Evolutionary conservation across 345 rosid species (phyloP), one percentile per base, ranked within the genome.

Genomic region (Arabidopsis suecica): DNA sequence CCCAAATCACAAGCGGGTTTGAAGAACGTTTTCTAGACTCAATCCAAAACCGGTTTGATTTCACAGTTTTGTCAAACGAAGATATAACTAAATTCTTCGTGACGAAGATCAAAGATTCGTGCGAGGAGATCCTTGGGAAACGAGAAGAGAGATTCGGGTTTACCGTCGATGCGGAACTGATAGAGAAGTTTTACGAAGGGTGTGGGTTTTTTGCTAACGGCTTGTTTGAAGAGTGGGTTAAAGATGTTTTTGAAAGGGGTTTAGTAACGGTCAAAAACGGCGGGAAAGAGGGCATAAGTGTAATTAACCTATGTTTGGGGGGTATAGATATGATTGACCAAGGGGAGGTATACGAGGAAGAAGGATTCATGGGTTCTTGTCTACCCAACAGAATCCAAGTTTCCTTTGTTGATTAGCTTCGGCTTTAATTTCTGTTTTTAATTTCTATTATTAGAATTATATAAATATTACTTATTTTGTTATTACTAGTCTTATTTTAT

Each of bases 181-280:
- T 88, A 41, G 88, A 82, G 50, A 88, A 83, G 83, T 58, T 91
- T 13, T 32, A 71, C 62, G 22, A 20, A 65, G 73, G 73, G 67
- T 32, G 62, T 72, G 81, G 77, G 0, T 72, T 65, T 78, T 84
- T 83, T 57, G 67, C 76, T 38, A 78, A 89, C 73, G 79, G 85
- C 58, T 70, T 82, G 78, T 81, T 91, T 76, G 97, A 83, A 40
- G 85, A 86, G 73, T 93, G 98, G 98, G 78, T 87, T 20, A 82
- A 82, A 80, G 86, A 84, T 40, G 82, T 86, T 63, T 91, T 93
- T 50, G 83, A 88, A 83, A 79, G 80, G 73, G 70, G 74, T 47
- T 61, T 79, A 66, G 55, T 50, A 79, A 73, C 78, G 79, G 79
- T 79, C 47, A 68, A 79, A 73, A 79, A 68, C 9, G 75, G 79